Evolutionary conservation across 2,329 filamentous ascomycete genomes (phyloP).

Genomic region (Cladobotryum mycophilum): DNA sequence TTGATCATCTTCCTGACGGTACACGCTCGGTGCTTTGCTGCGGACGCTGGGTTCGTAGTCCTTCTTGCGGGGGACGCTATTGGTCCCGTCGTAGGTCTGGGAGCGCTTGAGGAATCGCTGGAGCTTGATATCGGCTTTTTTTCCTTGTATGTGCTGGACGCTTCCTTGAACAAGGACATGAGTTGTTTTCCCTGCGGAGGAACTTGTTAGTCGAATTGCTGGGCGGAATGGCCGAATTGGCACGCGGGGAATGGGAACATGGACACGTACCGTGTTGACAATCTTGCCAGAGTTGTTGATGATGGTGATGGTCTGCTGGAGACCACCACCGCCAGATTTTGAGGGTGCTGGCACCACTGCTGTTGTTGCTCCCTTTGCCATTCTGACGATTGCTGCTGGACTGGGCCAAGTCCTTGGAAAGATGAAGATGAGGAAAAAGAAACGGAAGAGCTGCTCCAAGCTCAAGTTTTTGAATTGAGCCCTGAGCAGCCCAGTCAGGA

Average conservation of each 20-base stretch:
- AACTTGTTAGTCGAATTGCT: not conserved
- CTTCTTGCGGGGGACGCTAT: constrained; percentile 12
- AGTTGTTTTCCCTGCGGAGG: constrained; percentile 72
- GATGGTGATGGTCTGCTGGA: constrained; percentile 73
- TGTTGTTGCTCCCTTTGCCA: not conserved
- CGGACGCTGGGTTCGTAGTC: constrained; percentile 3
- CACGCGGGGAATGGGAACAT: constrained; percentile 6
- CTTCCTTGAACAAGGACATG: constrained; percentile 85
- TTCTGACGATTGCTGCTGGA: not conserved
- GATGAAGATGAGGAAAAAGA: not conserved
- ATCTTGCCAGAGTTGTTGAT: constrained; percentile 89
- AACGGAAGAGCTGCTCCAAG: not conserved
- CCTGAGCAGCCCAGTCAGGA: not conserved
- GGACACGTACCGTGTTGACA: constrained; percentile 68
- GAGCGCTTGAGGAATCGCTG: constrained; percentile 37
- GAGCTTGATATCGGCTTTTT: constrained; percentile 73
- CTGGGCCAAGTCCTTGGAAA: not conserved
- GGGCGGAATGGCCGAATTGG: not conserved
- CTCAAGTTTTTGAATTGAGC: not conserved
- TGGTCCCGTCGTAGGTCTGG: constrained; percentile 24
- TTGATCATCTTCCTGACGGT: not conserved
- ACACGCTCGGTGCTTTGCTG: not conserved
- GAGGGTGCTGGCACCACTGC: not conserved
- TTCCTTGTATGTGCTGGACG: constrained; percentile 82
- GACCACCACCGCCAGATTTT: constrained; percentile 27